A percentile compares a stretch with the other conserved stretches of the same genome.
Conservation (phyloP, 2,329 filamentous ascomycete genomes). For the Penicillium sp. region DNA sequence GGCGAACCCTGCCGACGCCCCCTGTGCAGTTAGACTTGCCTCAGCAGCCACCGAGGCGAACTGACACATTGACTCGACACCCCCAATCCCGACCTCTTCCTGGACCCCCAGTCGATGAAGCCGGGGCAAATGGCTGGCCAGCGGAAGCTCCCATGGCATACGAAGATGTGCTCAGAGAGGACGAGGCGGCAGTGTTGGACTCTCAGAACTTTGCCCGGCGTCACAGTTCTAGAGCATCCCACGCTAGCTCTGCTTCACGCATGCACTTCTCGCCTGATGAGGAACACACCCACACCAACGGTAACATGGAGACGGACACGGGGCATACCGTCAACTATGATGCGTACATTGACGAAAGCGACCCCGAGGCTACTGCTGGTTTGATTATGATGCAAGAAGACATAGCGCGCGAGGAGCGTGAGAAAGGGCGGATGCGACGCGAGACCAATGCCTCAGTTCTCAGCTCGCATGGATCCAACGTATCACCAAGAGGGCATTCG, state of each 20-base stretch:
- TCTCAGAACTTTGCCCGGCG: slow-evolving; percentile 25
- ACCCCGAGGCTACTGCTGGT: slow-evolving; percentile 82
- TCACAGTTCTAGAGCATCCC: slow-evolving; percentile 29
- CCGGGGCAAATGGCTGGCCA: slow-evolving; percentile 20
- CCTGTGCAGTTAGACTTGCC: slow-evolving; percentile 53
- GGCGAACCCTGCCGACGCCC: slow-evolving; percentile 47
- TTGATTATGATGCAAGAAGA: slow-evolving; percentile 78
- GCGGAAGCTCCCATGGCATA: slow-evolving; percentile 36
- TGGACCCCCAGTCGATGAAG: slow-evolving; percentile 53
- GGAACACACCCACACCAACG: slow-evolving; percentile 51
- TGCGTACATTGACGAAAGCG: slow-evolving; percentile 70
- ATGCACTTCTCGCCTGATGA: slow-evolving; percentile 44
- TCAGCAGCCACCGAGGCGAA: slow-evolving; percentile 51
- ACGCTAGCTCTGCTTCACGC: slow-evolving; percentile 20
- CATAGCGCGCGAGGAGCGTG: slow-evolving; percentile 50
- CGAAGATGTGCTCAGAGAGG: slow-evolving; percentile 59
- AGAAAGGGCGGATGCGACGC: slow-evolving; percentile 57
- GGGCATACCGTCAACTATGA: slow-evolving; percentile 49
- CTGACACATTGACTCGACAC: slow-evolving; percentile 56
- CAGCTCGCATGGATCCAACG: slow-evolving; percentile 42
- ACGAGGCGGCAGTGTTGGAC: slow-evolving; percentile 54
- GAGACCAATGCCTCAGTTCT: slow-evolving; percentile 55
- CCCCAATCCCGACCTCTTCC: slow-evolving; percentile 60
- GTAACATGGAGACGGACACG: slow-evolving; percentile 45
- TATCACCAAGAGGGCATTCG: slow-evolving; percentile 33